These are phyloP conservation scores for Mucor indicus DNA, from an alignment of 371 early-diverging fungal species.

Conservation along the genomic window DNA sequence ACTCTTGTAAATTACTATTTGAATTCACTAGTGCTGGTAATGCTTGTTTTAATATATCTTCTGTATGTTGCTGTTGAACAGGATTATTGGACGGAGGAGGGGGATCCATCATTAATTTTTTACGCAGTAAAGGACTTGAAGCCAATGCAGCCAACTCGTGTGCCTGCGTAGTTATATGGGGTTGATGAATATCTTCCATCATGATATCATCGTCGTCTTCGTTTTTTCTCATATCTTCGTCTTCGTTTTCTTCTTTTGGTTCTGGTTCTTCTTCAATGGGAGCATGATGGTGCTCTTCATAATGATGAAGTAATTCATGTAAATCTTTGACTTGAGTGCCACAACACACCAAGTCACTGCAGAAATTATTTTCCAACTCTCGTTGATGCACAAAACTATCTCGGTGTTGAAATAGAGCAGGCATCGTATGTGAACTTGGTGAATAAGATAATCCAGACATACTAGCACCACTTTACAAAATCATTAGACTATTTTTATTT, in stretches of 20 bases:
- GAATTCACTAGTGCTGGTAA: conserved; percentile 12
- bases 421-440: conserved; percentile 27
- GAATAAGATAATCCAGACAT: conserved; percentile 20
- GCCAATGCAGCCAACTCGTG: conserved; percentile 19
- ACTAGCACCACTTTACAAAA: conserved; percentile 2
- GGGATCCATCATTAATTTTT: not conserved
- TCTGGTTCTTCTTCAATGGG: conserved; percentile 68
- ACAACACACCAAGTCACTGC: conserved; percentile 90
- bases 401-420: conserved; percentile 49
- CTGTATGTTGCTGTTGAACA: conserved; percentile 12
- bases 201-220: conserved; percentile 11
- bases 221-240: conserved; percentile 3
- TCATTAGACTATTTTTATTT: not conserved
- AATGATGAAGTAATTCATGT: conserved; percentile 91
- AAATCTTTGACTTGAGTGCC: conserved; percentile 79
- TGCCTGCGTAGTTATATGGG: conserved; percentile 19
- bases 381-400: conserved; percentile 65
- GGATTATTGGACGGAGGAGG: not conserved
- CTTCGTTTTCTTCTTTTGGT: conserved; percentile 25
- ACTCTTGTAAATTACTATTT: not conserved
- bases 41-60: conserved; percentile 18
- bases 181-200: conserved; percentile 7
- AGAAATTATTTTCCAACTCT: conserved; percentile 84
- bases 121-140: conserved; percentile 12
- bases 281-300: conserved; percentile 87